Conservation (phyloP, 768 basidiomycete species). For the Boletus fagicola region DNA sequence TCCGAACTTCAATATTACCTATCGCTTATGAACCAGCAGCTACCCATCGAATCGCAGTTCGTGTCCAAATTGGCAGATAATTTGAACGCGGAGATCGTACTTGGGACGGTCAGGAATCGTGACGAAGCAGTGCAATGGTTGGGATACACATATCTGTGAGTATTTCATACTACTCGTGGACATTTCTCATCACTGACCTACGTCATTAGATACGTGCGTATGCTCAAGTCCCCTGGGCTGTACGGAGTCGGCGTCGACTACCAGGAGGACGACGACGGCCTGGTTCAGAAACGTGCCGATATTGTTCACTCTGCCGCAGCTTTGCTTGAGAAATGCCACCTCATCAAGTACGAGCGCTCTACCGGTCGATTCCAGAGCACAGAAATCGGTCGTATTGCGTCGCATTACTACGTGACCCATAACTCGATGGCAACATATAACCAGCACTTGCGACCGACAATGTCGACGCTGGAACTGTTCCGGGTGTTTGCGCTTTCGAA, state of each 20-base stretch:
- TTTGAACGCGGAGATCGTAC: slow-evolving; percentile 94
- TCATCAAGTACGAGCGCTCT: slow-evolving; percentile 90
- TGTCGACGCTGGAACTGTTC: slow-evolving; percentile 90
- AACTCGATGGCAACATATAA: slow-evolving; percentile 97
- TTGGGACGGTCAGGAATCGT: slow-evolving; percentile 90
- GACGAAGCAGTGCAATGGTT: slow-evolving; percentile 98
- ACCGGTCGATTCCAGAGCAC: slow-evolving; percentile 89
- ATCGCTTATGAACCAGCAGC: slow-evolving; percentile 91
- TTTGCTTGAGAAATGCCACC: slow-evolving; percentile 88
- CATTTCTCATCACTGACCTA: slow-evolving; percentile 6
- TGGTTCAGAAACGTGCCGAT: slow-evolving; percentile 93
- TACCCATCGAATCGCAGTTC: slow-evolving; percentile 96
- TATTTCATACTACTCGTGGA: slow-evolving; percentile 13
- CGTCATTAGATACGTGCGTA: slow-evolving; percentile 77
- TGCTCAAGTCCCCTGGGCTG: slow-evolving; percentile 84
- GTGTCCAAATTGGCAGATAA: slow-evolving; percentile 92
- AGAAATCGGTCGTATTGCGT: slow-evolving; percentile 91
- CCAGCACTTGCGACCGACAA: slow-evolving; percentile 83
- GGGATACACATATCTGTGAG: slow-evolving; percentile 90
- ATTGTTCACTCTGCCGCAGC: slow-evolving; percentile 93
- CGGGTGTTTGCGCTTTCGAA: slow-evolving; percentile 93
- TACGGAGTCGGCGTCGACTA: slow-evolving; percentile 92
- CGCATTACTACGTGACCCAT: slow-evolving; percentile 94
- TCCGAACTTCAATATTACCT: slow-evolving; percentile 96
- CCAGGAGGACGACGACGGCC: slow-evolving; percentile 74